These are phyloP conservation scores for Oropetium thomaeum DNA, from an alignment of 176 grass and related monocot species.

Conservation along the genomic window DNA sequence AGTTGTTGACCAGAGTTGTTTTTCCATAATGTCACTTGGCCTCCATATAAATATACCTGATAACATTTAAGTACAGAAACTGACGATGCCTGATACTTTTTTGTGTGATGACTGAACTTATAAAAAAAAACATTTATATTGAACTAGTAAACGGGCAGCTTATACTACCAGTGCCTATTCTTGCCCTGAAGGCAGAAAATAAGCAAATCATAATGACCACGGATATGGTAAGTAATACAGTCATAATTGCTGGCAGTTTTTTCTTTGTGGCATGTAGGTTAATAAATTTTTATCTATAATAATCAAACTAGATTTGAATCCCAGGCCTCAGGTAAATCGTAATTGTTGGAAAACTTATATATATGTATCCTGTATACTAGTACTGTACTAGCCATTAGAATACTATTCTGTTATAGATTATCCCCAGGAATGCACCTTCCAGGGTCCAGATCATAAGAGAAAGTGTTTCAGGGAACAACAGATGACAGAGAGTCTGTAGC, in stretches of 20 bases:
- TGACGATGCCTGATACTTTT: background rate
- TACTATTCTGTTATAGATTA: background rate
- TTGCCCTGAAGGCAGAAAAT: background rate
- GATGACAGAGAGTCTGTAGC: background rate
- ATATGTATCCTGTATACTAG: too few species aligned
- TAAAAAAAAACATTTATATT: background rate
- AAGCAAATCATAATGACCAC: background rate
- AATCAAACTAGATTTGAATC: background rate
- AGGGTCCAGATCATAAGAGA: background rate
- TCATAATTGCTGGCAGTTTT: too few species aligned
- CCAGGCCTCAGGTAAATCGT: background rate
- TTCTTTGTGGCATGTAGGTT: background rate
- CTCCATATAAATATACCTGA: slow-evolving; percentile 60
- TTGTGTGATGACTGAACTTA: background rate
- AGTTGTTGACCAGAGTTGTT: slow-evolving; percentile 41
- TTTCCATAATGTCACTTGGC: slow-evolving; percentile 63
- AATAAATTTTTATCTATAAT: background rate
- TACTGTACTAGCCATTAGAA: background rate
- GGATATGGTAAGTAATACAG: background rate
- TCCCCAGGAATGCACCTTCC: background rate
- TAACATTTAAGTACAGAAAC: background rate
- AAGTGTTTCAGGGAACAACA: background rate
- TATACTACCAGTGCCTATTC: background rate
- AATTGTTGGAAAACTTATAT: background rate
- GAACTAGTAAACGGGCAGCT: background rate